phyloP scores from a whole-genome alignment of 495 filamentous ascomycete genomes.

The Extremus antarcticus region DNA sequence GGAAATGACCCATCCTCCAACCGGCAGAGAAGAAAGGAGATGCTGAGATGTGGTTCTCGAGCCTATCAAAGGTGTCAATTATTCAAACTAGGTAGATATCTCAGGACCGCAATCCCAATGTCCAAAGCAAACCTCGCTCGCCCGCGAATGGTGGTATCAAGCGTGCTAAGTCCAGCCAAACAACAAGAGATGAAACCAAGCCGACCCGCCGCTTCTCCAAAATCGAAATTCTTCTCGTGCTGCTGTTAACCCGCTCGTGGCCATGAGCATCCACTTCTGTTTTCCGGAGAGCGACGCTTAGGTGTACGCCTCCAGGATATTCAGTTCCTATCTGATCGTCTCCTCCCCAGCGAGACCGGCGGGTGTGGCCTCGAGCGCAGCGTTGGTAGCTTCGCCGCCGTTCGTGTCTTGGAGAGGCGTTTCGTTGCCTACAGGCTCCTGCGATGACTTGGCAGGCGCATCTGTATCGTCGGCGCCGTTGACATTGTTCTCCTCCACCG shows the following conservation, averaged over 20 bases:
- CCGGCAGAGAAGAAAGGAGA: not conserved
- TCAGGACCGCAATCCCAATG: not conserved
- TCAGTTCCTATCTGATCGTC: conserved; percentile 4
- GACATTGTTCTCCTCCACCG: not conserved
- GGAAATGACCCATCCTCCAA: too few species aligned
- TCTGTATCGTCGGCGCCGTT: not conserved
- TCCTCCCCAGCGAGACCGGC: conserved; percentile 6
- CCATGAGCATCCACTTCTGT: not conserved
- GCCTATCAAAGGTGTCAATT: not conserved
- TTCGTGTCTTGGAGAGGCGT: conserved; percentile 2
- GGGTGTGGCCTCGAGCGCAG: conserved; percentile 7
- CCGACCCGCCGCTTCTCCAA: not conserved
- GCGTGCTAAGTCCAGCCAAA: not conserved
- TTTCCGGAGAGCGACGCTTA: not conserved
- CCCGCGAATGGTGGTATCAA: not conserved
- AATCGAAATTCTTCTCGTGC: too few species aligned
- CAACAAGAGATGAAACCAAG: not conserved
- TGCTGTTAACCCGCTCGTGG: not conserved
- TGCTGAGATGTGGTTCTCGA: too few species aligned
- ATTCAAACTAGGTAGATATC: not conserved
- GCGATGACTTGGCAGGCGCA: not conserved
- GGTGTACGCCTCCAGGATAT: not conserved
- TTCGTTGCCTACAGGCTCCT: not conserved
- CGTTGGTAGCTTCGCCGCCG: not conserved
- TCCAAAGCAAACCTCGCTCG: not conserved